Base-by-base conservation (phyloP, 1,139 yeast species). In the Zygoascus hellenicus region DNA sequence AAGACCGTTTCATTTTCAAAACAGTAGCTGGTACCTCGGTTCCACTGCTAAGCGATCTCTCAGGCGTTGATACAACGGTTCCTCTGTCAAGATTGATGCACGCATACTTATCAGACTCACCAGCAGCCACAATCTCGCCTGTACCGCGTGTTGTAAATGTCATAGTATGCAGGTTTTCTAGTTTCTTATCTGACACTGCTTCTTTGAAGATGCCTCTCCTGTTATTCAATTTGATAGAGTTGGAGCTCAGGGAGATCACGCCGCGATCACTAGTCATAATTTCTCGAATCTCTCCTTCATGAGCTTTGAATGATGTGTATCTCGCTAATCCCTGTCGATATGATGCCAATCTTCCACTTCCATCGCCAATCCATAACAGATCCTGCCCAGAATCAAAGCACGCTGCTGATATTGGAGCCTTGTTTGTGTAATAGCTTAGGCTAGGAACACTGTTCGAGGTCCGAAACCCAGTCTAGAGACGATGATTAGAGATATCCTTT, bases 351-450 rank as follows among this genome's bases (percentile, higher is more conserved):
- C 68, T 65, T 7, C 83, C 83, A 33, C 62, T 64, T 9, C 74
- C 68, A 61, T 85, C 92, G n/a, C 96, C 96, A 3, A 83, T 74
- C 97, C 97, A 92, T 2, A 90, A 62, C 40, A 90, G 69, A 58
- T 89, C 92, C 50, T 81, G 78, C 17, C 75, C 68, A 42, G 75
- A 75, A 65, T 92, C 97, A 63, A 89, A 89, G 22, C 69, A 61
- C 28, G 79, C 55, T n/a, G 78, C 57, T 2, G 71, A 60, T 14
- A 63, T 54, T 30, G 60, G 51, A 35, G 60, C 57, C 15, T 60
- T 51, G n/a, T 56, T 54, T 36, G 51, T 51, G 17, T 59, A 58
- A 47, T 54, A 55, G 29, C 54, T 45, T 9, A 63, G 57, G 35
- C 56, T 49, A 41, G 60, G 57, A 30, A 52, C 54, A 43, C 60